Base-by-base conservation (phyloP, 164 flowering plant genomes). In the Santalum album region DNA sequence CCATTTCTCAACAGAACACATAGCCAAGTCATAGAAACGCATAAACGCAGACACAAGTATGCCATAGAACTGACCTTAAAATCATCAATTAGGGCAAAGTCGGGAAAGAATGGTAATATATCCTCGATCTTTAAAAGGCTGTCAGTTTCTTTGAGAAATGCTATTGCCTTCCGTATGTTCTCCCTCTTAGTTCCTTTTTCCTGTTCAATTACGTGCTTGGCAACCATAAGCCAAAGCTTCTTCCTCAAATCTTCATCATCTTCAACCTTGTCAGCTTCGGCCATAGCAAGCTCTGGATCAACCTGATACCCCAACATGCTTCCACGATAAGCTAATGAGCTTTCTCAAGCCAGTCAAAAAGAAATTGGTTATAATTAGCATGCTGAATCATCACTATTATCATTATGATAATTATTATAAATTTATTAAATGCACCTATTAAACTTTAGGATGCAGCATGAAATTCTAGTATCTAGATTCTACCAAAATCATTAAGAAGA, bases 251-350 rank as follows among this genome's bases (percentile, higher is more conserved):
- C 99, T 64, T 94, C 96, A 66, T 94, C 99, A 73, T 90, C 97
- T 74, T 94, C 99, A 68, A 90, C 97, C 68, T 90, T 94, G 69
- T 94, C 99, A 54, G 99, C 99, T 75, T 94, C 99, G 60, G 99
- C 99, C 99, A 79, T 94, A 29, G 99, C 99, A 68, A 94, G 97
- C 71, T 90, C 99, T 24, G 89, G 80, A 56, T 94, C 99, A 61
- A 94, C 92, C 99, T 94, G 71, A 29, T 40, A 34, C 51, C 70
- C 17, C 57, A 63, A n/a, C n/a, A n/a, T n/a, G n/a, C n/a, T n/a
- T 29, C 34, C 34, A 29, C 9, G 9, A 29, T 29, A 29, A 29
- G 34, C 4, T 9, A 29, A 29, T 29, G 9, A 29, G 34, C 34
- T 29, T 29, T 29, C 34, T 29, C 9, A 9, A 29, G 34, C 34